Percentiles rank a stretch among this genome's conserved stretches.
phyloP scores from a whole-genome alignment of 2,329 filamentous ascomycete species.

The Domatiomyces globalis region DNA sequence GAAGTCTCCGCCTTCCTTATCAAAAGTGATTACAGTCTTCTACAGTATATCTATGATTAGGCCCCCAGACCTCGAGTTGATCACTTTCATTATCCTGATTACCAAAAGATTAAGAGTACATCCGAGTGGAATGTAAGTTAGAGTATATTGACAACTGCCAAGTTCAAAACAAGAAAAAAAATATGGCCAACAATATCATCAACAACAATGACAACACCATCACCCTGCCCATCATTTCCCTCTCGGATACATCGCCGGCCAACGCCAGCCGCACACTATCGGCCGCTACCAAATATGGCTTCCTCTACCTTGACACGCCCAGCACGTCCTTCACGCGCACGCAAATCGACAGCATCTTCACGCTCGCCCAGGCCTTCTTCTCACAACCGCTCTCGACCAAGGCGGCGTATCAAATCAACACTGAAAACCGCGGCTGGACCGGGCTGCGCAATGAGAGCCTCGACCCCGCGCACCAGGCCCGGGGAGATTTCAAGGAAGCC shows the following conservation, averaged over 20 bases:
- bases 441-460: slow-evolving; percentile 78
- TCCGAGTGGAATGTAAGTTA: no score
- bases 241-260: slow-evolving; percentile 45
- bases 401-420: slow-evolving; percentile 55
- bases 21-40: no score
- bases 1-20: no score
- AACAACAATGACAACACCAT: slow-evolving; percentile 1
- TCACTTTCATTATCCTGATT: no score
- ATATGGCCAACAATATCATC: neutral
- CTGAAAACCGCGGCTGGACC: slow-evolving; percentile 74
- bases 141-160: no score
- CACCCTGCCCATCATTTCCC: slow-evolving; percentile 67
- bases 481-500: slow-evolving; percentile 81
- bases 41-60: no score
- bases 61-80: no score
- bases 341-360: slow-evolving; percentile 58
- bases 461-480: slow-evolving; percentile 68
- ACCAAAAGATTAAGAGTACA: no score
- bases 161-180: no score
- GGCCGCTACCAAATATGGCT: slow-evolving; percentile 70
- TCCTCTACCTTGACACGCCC: slow-evolving; percentile 73
- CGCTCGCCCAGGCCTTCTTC: slow-evolving; percentile 43
- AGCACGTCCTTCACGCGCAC: slow-evolving; percentile 52
- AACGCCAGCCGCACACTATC: slow-evolving; percentile 57
- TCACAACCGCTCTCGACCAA: slow-evolving; percentile 25